Evolutionary conservation across 306 rosid species (phyloP).

Genomic region (Quercus rubra): DNA sequence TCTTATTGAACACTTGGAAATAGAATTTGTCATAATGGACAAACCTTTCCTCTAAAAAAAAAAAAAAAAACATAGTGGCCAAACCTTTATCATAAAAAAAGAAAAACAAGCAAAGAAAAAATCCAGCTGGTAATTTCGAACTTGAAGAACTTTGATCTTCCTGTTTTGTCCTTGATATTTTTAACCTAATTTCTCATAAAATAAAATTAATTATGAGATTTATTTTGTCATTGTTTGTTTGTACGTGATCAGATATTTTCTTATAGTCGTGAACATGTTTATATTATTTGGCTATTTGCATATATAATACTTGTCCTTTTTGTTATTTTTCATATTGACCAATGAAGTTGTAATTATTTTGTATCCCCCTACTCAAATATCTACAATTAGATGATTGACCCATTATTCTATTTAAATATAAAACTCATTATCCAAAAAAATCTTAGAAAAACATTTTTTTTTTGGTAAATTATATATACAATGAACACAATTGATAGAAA

Average conservation of each 20-base stretch:
- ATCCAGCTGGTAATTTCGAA: not conserved
- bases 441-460: no score
- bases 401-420: not conserved
- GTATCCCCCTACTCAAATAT: not conserved
- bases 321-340: not conserved
- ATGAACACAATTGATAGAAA: no score
- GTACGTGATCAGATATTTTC: not conserved
- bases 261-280: not conserved
- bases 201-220: not conserved
- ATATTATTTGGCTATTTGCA: not conserved
- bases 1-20: not conserved
- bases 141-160: not conserved
- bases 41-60: no score
- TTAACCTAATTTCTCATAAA: not conserved
- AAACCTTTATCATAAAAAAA: not conserved
- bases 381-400: not conserved
- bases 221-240: not conserved
- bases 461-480: no score
- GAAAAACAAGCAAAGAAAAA: no score
- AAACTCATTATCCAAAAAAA: not conserved
- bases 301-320: not conserved
- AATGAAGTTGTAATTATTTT: not conserved
- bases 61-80: no score
- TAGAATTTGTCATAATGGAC: not conserved
- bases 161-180: not conserved